These are phyloP conservation scores for Candida sanyaensis DNA, from an alignment of 1,139 yeast genomes.

Conservation along the genomic window DNA sequence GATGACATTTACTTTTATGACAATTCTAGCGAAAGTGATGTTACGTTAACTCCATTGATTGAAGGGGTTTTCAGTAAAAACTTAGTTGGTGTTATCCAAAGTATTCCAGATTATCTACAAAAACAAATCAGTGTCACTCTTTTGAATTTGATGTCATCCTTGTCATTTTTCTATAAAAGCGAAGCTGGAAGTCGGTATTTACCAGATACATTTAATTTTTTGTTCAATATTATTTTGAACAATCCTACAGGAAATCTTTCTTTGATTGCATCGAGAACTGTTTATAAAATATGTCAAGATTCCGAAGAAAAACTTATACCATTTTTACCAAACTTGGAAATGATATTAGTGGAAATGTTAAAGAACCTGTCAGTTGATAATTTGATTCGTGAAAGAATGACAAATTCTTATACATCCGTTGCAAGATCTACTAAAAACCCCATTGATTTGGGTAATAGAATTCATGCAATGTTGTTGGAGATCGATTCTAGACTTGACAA, in stretches of 20 bases:
- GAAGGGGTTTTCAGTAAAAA: slow-evolving; percentile 26
- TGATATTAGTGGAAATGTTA: slow-evolving; percentile 54
- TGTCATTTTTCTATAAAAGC: slow-evolving; percentile 54
- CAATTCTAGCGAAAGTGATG: slow-evolving; percentile 36
- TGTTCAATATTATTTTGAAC: slow-evolving; percentile 35
- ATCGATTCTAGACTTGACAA: slow-evolving; percentile 15
- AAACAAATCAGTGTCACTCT: slow-evolving; percentile 14
- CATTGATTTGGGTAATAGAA: slow-evolving; percentile 22
- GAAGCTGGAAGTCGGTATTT: slow-evolving; percentile 39
- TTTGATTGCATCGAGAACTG: slow-evolving; percentile 55
- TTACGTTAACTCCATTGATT: slow-evolving; percentile 27
- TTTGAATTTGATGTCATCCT: slow-evolving; percentile 40
- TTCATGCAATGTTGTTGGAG: slow-evolving; percentile 22
- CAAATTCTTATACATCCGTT: slow-evolving; percentile 62
- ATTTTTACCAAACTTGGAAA: slow-evolving; percentile 54
- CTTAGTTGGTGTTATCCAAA: slow-evolving; percentile 24
- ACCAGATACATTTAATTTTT: slow-evolving; percentile 50
- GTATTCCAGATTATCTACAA: slow-evolving; percentile 11
- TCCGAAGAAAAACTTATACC: slow-evolving; percentile 50
- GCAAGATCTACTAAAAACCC: slow-evolving; percentile 55
- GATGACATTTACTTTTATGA: slow-evolving; percentile 51
- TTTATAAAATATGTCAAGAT: slow-evolving; percentile 61
- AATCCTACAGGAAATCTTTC: slow-evolving; percentile 23
- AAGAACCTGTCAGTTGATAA: slow-evolving; percentile 45
- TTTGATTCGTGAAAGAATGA: slow-evolving; percentile 60